phyloP scores from a whole-genome alignment of 2,329 filamentous ascomycete species.

The Leptographium radiaticola region DNA sequence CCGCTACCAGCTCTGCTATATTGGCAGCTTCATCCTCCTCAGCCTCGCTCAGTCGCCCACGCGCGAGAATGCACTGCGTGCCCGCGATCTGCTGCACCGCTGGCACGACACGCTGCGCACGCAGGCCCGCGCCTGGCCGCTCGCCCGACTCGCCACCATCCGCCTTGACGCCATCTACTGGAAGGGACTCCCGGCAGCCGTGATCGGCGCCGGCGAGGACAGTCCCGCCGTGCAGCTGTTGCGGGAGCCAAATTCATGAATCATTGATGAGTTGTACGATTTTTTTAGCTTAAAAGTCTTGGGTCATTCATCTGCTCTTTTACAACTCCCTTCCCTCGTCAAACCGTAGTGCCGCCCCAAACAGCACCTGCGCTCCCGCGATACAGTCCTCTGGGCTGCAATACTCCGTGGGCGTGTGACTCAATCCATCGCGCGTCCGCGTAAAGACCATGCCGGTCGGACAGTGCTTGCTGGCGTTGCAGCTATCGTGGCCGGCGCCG shows the following conservation, averaged over 20 bases:
- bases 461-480: constrained; percentile 19
- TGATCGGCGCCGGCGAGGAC: constrained; percentile 11
- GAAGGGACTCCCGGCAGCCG: constrained; percentile 12
- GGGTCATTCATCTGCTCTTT: constrained; percentile 2
- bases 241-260: neutral
- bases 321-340: constrained; percentile 5
- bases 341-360: constrained; percentile 15
- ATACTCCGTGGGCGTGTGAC: constrained; percentile 23
- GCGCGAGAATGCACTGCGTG: constrained; percentile 9
- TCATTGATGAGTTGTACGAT: neutral
- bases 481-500: constrained; percentile 26
- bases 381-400: constrained; percentile 22
- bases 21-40: constrained; percentile 14
- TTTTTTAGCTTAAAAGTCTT: too few species aligned
- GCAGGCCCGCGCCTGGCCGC: constrained; percentile 14
- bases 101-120: constrained; percentile 15
- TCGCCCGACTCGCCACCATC: constrained; percentile 14
- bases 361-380: constrained; percentile 16
- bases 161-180: constrained; percentile 14
- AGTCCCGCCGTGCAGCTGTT: constrained; percentile 12
- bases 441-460: constrained; percentile 27
- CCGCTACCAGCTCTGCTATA: constrained; percentile 15
- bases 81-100: constrained; percentile 10
- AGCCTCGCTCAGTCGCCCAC: constrained; percentile 14
- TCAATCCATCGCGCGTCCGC: constrained; percentile 22